Evolutionary conservation across 257 asterid species (phyloP), one percentile per base, ranked within the genome.

Genomic region (Nicotiana knightiana): DNA sequence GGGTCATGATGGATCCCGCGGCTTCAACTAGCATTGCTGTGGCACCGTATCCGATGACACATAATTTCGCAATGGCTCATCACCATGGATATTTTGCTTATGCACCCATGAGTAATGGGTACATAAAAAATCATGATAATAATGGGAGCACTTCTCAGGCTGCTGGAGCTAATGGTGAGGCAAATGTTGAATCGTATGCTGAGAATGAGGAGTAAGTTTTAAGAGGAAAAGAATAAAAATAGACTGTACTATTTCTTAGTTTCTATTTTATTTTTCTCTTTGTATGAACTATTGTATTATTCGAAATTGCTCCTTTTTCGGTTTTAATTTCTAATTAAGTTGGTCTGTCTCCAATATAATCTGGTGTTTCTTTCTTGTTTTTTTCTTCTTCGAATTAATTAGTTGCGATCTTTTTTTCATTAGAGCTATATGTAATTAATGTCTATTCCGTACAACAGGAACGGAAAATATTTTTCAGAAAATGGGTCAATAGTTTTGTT

Each of bases 171-270:
- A 83, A 88, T 24, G 35, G 30, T 46, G 79, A 71, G 61, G 6
- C 61, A 46, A 71, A 71, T 71, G 61, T 46, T 35, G 93, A 91
- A 37, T 90, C 90, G 5, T 89, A 83, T 78, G 85, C 85, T 9
- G 93, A 88, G 76, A 76, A 84, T 53, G 89, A 91, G 91, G 89
- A 92, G 88, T 88, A 87, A 86, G 81, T 82, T 85, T 68, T 77
- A 81, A 62, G 28, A 15, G 76, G 48, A 11, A 13, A 0, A 2
- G 2, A 8, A 33, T 32, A 30, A 26, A 1, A 4, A 10, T 26
- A 28, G 4, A 2, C 32, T 71, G 61, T 71, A 71, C 15, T 71
- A 21, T 43, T 18, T 21, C 9, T 12, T 46, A 46, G 21, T 71
- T 24, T 24, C 3, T 12, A n/a, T 13, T 24, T 46, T 3, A 15